Percentiles rank a stretch among this genome's conserved stretches.
Evolutionary conservation across 306 rosid species (phyloP).

Genomic region (Inga oerstediana): DNA sequence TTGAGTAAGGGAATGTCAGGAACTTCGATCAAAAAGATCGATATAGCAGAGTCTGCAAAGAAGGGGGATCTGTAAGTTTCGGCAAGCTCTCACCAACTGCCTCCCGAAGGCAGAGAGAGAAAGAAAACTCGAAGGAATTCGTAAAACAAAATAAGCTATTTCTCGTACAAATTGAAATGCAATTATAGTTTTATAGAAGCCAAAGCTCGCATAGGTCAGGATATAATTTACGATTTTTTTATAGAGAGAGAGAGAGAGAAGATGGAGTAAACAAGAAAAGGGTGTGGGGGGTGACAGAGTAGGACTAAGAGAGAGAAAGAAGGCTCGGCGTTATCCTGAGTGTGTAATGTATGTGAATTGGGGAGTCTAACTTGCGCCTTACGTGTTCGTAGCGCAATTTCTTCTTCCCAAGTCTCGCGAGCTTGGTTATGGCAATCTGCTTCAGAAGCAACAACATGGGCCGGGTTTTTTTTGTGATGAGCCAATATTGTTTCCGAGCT

Average conservation of each 20-base stretch:
- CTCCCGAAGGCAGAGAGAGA: slow-evolving; percentile 39
- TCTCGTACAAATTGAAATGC: slow-evolving; percentile 33
- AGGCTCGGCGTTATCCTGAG: slow-evolving; percentile 63
- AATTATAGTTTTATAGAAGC: slow-evolving; percentile 32
- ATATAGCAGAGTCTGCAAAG: slow-evolving; percentile 41
- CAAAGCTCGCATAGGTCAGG: slow-evolving; percentile 14
- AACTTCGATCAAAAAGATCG: slow-evolving; percentile 45
- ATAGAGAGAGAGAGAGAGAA: slow-evolving; percentile 18
- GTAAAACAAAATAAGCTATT: slow-evolving; percentile 17
- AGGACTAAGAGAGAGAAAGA: slow-evolving; percentile 40
- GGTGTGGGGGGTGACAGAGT: slow-evolving; percentile 53
- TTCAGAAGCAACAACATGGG: slow-evolving; percentile 40
- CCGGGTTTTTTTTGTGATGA: slow-evolving; percentile 36
- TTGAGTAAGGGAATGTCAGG: slow-evolving; percentile 40
- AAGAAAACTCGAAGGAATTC: slow-evolving; percentile 30
- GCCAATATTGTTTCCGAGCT: not conserved
- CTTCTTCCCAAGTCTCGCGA: slow-evolving; percentile 34
- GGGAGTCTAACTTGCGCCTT: slow-evolving; percentile 55
- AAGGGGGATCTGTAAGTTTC: slow-evolving; percentile 70
- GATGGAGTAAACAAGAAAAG: slow-evolving; percentile 39
- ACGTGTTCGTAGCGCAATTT: slow-evolving; percentile 55
- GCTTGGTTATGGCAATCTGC: slow-evolving; percentile 40
- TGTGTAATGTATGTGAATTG: slow-evolving; percentile 38
- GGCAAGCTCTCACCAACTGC: slow-evolving; percentile 45
- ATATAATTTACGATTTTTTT: slow-evolving; percentile 23